Conservation (phyloP, 306 rosid species). For the Medicago ruthenica region DNA sequence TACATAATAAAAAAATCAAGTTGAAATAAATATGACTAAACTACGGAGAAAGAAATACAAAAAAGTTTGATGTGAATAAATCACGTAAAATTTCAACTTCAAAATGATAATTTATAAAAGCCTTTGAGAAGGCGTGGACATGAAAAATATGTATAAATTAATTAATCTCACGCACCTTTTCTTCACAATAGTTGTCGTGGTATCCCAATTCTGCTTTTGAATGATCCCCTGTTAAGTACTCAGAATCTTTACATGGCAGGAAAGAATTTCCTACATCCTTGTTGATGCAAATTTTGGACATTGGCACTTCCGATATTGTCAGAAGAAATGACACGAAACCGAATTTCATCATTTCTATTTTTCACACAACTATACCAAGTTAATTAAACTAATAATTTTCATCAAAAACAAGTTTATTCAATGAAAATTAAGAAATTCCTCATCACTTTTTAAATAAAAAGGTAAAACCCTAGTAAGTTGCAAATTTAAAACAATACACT, state of each 20-base stretch:
- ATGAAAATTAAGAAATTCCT: not conserved
- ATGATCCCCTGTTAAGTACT: not conserved
- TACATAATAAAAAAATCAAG: not conserved
- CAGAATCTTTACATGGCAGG: slow-evolving; percentile 57
- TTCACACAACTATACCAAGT: not conserved
- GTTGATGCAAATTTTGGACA: slow-evolving; percentile 66
- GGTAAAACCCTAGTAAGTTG: not conserved
- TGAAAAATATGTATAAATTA: not conserved
- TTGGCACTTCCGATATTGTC: slow-evolving; percentile 53
- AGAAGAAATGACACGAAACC: slow-evolving; percentile 69
- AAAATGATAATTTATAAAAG: not conserved
- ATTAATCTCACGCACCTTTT: slow-evolving; percentile 45
- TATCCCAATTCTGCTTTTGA: not conserved
- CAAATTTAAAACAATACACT: too few species aligned
- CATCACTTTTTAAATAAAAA: not conserved
- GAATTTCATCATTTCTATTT: slow-evolving; percentile 63
- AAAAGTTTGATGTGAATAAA: not conserved
- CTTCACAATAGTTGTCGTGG: slow-evolving; percentile 49
- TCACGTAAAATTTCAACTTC: not conserved
- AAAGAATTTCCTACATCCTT: slow-evolving; percentile 48
- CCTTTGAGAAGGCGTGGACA: not conserved
- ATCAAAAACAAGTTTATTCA: slow-evolving; percentile 4
- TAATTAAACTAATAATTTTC: not conserved
- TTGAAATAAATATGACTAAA: not conserved
- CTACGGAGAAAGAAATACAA: not conserved